Evolutionary conservation across 148 eudicot species (phyloP).

Genomic region (Rhododendron simsii): DNA sequence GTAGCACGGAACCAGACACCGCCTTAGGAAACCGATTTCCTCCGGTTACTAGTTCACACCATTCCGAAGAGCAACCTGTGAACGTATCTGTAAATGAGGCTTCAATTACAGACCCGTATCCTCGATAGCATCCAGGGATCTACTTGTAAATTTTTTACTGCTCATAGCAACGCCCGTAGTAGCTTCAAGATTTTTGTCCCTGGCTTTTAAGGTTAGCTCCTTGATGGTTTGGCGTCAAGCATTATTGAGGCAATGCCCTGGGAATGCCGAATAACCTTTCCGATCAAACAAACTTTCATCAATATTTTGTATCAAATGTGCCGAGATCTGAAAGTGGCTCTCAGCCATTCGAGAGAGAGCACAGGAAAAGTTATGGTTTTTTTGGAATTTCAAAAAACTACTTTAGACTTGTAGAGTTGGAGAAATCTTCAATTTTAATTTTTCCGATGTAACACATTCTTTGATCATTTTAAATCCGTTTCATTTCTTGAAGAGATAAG

Average conservation of each 20-base stretch:
- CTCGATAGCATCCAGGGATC: neutral
- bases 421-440: neutral
- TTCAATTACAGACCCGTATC: constrained; percentile 13
- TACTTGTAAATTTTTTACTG: neutral
- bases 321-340: neutral
- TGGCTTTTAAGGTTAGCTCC: neutral
- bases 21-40: neutral
- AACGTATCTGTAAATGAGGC: constrained; percentile 10
- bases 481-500: too few species aligned
- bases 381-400: neutral
- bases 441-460: too few species aligned
- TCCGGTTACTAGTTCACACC: neutral
- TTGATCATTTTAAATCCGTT: too few species aligned
- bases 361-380: too few species aligned
- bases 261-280: neutral
- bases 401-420: neutral
- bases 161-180: neutral
- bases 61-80: neutral
- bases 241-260: neutral
- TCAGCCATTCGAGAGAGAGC: neutral
- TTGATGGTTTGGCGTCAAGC: neutral
- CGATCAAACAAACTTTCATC: neutral
- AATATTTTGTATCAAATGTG: neutral
- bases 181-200: too few species aligned
- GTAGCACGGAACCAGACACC: neutral